Conservation (phyloP, 2,329 filamentous ascomycete genomes). For the Penicillium thymicola region DNA sequence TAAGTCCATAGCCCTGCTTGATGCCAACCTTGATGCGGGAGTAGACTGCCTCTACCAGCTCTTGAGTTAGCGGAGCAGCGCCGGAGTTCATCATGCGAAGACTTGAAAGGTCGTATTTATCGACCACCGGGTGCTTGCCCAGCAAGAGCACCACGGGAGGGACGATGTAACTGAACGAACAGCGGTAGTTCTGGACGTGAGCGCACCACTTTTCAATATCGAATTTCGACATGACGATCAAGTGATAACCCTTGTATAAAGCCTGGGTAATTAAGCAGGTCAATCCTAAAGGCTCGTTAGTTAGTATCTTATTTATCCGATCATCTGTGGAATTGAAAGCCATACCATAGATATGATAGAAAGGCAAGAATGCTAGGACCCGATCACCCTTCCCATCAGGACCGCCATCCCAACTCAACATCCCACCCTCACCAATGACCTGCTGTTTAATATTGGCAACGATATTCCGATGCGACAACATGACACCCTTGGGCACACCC, state of each 20-base stretch:
- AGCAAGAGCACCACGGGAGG: conserved; percentile 80
- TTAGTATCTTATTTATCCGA: neutral
- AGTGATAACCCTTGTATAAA: conserved; percentile 62
- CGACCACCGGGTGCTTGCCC: conserved; percentile 72
- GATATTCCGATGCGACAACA: conserved; percentile 79
- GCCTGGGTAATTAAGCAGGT: conserved; percentile 69
- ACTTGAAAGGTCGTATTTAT: conserved; percentile 74
- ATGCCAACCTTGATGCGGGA: conserved; percentile 70
- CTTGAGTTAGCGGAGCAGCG: conserved; percentile 76
- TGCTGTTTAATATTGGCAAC: conserved; percentile 68
- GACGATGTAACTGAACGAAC: conserved; percentile 78
- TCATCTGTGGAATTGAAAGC: neutral
- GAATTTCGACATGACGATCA: conserved; percentile 74
- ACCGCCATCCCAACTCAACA: conserved; percentile 58
- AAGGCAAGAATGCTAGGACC: conserved; percentile 75
- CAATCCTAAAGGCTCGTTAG: conserved; percentile 51
- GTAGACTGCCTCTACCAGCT: conserved; percentile 75
- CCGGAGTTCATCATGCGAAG: conserved; percentile 83
- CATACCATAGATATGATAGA: conserved; percentile 86
- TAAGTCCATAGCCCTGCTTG: conserved; percentile 91
- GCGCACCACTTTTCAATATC: conserved; percentile 75
- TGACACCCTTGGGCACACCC: conserved; percentile 85
- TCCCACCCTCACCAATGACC: conserved; percentile 51
- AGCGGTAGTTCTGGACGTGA: conserved; percentile 68
- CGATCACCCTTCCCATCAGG: conserved; percentile 64